phyloP scores from a whole-genome alignment of 228 moss, liverwort and hornwort species.

The Sphagnum fallax region DNA sequence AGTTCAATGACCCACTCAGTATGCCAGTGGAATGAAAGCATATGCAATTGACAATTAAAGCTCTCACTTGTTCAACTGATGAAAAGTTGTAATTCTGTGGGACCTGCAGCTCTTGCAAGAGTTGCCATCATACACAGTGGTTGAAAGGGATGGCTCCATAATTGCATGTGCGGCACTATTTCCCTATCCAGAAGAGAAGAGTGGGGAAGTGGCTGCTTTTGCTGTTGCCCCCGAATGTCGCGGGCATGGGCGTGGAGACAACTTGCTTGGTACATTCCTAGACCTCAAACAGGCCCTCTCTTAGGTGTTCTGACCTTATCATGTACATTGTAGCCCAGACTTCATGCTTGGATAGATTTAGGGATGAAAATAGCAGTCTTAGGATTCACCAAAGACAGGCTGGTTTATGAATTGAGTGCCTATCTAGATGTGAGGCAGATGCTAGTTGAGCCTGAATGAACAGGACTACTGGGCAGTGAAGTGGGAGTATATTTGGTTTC shows the following conservation, averaged over 20 bases:
- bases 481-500: too few species aligned
- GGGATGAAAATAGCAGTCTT: too few species aligned
- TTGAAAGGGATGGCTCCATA: constrained; percentile 88
- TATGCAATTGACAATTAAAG: not conserved
- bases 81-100: not conserved
- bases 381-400: too few species aligned
- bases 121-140: constrained; percentile 63
- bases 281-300: not conserved
- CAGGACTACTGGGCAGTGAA: too few species aligned
- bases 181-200: constrained; percentile 42
- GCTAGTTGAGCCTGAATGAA: too few species aligned
- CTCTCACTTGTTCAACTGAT: not conserved
- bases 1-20: too few species aligned
- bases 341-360: too few species aligned
- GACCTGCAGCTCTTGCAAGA: constrained; percentile 58
- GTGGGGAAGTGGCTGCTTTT: constrained; percentile 91
- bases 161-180: constrained; percentile 86
- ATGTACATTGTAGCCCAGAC: too few species aligned
- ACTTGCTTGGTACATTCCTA: constrained; percentile 61
- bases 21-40: too few species aligned
- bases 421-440: too few species aligned
- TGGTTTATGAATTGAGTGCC: too few species aligned
- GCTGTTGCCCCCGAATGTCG: constrained; percentile 91
- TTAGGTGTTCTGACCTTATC: not conserved
- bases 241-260: constrained; percentile 79